Evolutionary conservation across 371 early-diverging fungal genomes (phyloP).

Genomic region (Circinella umbellata): DNA sequence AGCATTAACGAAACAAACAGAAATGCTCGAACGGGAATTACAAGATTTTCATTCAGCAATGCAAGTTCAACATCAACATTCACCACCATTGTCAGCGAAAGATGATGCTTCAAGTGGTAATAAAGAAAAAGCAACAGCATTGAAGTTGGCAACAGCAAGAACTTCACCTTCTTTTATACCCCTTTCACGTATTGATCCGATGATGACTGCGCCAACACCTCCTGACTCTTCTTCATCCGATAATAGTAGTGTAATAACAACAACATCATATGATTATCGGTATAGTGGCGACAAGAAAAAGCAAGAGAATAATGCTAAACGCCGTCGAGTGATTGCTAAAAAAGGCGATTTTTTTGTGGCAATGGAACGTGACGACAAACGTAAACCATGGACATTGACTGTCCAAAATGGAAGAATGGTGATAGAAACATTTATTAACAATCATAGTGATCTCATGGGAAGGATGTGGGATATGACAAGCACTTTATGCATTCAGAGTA

Average conservation of each 20-base stretch:
- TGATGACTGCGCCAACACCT: not conserved
- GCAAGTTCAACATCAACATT: not conserved
- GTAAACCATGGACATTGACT: conserved; percentile 12
- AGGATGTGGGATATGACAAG: conserved; percentile 12
- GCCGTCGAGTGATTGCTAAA: conserved; percentile 13
- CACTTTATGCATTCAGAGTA: conserved; percentile 3
- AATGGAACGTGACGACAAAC: not conserved
- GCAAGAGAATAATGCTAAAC: not conserved
- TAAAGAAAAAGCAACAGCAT: not conserved
- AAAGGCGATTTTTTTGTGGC: conserved; percentile 7
- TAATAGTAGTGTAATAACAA: not conserved
- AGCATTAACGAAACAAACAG: conserved; percentile 23
- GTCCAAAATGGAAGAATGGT: conserved; percentile 7
- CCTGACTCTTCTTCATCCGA: not conserved
- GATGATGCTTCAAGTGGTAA: not conserved
- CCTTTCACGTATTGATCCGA: not conserved
- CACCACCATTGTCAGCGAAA: conserved; percentile 5
- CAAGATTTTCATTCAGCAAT: not conserved
- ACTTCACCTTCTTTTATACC: not conserved
- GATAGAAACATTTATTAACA: conserved; percentile 19
- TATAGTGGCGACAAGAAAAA: not conserved
- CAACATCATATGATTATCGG: not conserved
- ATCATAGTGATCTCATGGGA: conserved; percentile 11
- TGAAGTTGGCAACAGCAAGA: not conserved
- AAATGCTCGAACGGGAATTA: conserved; percentile 24